Conservation (phyloP, 495 filamentous ascomycete species). For the Hyaloscypha hepaticicola region DNA sequence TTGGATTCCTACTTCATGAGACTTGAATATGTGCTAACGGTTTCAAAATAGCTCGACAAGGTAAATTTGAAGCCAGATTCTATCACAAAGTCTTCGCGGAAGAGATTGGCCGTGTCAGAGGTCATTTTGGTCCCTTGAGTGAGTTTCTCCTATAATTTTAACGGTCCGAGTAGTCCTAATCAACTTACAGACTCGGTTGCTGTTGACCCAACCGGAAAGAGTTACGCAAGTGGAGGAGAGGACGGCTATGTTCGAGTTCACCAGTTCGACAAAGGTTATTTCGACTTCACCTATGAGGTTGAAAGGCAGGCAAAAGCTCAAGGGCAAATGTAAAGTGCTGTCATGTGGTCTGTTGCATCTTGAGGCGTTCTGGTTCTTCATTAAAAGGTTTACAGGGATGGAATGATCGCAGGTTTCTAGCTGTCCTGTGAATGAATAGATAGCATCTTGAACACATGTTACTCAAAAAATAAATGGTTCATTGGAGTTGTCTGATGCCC, state of each 20-base stretch:
- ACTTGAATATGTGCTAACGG: background rate
- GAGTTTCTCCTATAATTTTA: constrained; percentile 50
- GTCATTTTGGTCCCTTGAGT: constrained; percentile 74
- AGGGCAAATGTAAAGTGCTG: constrained; percentile 17
- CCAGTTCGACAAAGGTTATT: constrained; percentile 97
- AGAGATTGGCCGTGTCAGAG: constrained; percentile 93
- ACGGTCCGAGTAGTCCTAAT: background rate
- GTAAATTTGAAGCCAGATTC: constrained; percentile 98
- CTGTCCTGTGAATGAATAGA: background rate
- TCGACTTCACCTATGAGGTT: constrained; percentile 98
- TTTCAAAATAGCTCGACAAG: constrained; percentile 67
- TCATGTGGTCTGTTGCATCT: constrained; percentile 28
- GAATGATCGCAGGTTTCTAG: constrained; percentile 1
- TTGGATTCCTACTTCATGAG: too few species aligned
- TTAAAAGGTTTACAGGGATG: constrained; percentile 26
- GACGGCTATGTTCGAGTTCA: constrained; percentile 98
- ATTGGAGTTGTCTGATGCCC: too few species aligned
- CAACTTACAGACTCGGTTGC: constrained; percentile 57
- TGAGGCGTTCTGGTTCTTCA: constrained; percentile 27
- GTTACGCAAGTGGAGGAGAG: constrained; percentile 93
- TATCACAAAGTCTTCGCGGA: constrained; percentile 99
- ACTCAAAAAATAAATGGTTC: too few species aligned
- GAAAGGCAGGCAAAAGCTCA: constrained; percentile 57
- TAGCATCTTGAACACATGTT: background rate
- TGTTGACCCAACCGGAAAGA: constrained; percentile 82